phyloP scores from a whole-genome alignment of 2,329 filamentous ascomycete genomes.

The Cercospora canescens region DNA sequence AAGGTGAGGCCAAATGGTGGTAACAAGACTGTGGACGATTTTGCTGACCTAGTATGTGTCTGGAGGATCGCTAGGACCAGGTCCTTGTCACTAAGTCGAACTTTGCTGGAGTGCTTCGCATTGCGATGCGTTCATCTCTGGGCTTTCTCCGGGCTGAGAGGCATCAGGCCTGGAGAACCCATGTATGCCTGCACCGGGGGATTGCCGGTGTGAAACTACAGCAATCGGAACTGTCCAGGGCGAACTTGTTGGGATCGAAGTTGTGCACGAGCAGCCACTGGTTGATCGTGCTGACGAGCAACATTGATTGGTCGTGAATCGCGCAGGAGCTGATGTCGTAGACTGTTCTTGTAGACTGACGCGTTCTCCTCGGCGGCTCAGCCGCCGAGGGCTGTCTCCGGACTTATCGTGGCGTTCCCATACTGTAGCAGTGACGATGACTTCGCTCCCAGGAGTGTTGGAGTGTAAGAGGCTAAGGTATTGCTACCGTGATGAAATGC shows the following conservation, averaged over 20 bases:
- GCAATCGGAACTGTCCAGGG: neutral
- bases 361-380: neutral
- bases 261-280: neutral
- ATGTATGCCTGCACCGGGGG: neutral
- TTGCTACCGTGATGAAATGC: neutral
- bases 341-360: neutral
- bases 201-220: neutral
- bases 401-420: neutral
- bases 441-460: neutral
- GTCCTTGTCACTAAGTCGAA: neutral
- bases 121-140: neutral
- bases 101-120: neutral
- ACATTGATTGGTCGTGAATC: neutral
- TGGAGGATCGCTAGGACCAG: constrained; percentile 1
- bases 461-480: no score
- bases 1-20: neutral
- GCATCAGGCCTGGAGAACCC: constrained; percentile 6
- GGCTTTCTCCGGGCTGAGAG: neutral
- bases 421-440: neutral
- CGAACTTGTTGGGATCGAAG: neutral
- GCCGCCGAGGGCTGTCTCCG: neutral
- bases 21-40: neutral
- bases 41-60: neutral
- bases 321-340: neutral
- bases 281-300: neutral